These are phyloP conservation scores for Gomphus bonarii DNA, from an alignment of 1,284 basidiomycete species.

Conservation along the genomic window DNA sequence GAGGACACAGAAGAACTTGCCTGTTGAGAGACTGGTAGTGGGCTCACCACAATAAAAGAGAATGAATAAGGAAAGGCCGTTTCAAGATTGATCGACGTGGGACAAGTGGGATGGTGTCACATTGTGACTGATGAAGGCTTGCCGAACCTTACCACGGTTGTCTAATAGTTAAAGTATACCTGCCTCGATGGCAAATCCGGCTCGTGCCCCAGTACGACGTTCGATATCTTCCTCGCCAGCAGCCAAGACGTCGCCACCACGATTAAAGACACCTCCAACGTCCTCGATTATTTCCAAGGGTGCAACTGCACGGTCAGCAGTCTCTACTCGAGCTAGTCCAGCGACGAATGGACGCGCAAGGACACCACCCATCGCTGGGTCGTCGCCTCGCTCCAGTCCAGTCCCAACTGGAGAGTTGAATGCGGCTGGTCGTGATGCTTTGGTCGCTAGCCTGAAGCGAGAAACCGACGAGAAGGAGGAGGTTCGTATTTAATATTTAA, in stretches of 20 bases:
- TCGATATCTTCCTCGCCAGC: conserved; percentile 23
- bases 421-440: conserved; percentile 38
- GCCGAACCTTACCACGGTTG: neutral
- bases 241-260: conserved; percentile 30
- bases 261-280: conserved; percentile 16
- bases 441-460: conserved; percentile 53
- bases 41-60: neutral
- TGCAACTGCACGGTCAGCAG: conserved; percentile 30
- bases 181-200: conserved; percentile 19
- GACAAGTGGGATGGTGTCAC: neutral
- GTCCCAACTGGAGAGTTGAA: conserved; percentile 17
- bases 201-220: conserved; percentile 36
- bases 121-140: neutral
- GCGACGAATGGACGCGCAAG: conserved; percentile 38
- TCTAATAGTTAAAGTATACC: neutral
- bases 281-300: conserved; percentile 25
- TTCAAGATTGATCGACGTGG: no score
- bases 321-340: conserved; percentile 24
- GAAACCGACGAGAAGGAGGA: conserved; percentile 76
- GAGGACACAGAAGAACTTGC: neutral
- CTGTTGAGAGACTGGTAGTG: neutral
- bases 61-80: neutral
- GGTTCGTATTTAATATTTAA: conserved; percentile 28
- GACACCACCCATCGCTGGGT: conserved; percentile 29
- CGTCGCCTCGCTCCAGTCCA: conserved; percentile 18